Base-by-base conservation (phyloP, 495 filamentous ascomycete species). In the Daldinia decipiens region DNA sequence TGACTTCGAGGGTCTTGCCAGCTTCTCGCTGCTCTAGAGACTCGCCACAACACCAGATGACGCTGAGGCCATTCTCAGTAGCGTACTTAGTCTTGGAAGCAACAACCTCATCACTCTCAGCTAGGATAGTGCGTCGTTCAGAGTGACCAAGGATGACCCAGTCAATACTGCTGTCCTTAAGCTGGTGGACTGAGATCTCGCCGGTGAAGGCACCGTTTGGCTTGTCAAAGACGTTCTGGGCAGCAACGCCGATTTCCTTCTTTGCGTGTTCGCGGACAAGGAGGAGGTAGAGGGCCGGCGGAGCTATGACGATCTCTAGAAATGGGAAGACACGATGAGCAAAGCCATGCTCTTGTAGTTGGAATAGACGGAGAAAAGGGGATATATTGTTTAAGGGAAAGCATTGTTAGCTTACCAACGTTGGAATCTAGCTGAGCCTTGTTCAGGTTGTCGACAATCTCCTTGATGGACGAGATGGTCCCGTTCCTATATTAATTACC, bases 1-100 rank as follows among this genome's bases (percentile, higher is more conserved):
- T 92, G 62, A 97, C 92, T n/a, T 93, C 87, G 76, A 97, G 90
- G 64, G 95, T 98, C 84, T 91, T 89, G 78, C 88, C 87, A 72
- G 85, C 85, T 84, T 97, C 94, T 76, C 94, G 90, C 85, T 98
- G 91, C 83, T 96, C 92, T 56, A 98, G 86, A 65, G 88, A 92
- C 88, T 99, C 95, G 74, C 95, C 96, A 78, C 94, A 93, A 86
- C 95, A 99, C 82, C 97, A 87, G 78, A 99, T 95, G 73, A 98
- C 96, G 55, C 88, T 87, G 64, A 98, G 72, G 47, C 94, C 96
- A 73, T 91, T 92, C 70, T 94, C 92, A 57, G 96, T 85, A 61
- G 95, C 93, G 66, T 89, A 87, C 87, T 94, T 96, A 78, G 92
- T 93, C 90, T 99, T 99, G 79, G 86, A 88, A 52, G 95, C 94